phyloP scores from a whole-genome alignment of 1,284 basidiomycete genomes.

The Ustilago loliicola region DNA sequence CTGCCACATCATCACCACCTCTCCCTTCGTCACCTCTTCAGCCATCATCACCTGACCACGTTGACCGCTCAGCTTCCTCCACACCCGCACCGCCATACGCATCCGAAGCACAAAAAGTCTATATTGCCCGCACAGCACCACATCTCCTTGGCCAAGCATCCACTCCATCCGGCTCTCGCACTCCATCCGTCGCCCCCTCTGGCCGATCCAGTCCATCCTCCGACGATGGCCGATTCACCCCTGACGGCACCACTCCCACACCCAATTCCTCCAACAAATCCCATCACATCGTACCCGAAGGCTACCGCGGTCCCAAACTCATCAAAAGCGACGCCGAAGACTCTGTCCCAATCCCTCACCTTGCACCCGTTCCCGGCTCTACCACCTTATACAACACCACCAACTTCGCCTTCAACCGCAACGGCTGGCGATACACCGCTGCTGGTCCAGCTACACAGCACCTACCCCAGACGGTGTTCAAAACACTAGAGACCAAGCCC shows the following conservation, averaged over 20 bases:
- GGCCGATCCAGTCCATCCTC: conserved; percentile 41
- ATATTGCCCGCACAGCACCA: conserved; percentile 58
- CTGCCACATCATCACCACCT: conserved; percentile 17
- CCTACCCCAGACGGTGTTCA: conserved; percentile 61
- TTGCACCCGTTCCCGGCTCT: conserved; percentile 35
- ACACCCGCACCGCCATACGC: conserved; percentile 26
- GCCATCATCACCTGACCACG: conserved; percentile 2
- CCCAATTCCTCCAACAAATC: conserved; percentile 28
- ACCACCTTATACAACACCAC: conserved; percentile 42
- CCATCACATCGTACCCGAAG: conserved; percentile 50
- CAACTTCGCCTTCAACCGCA: conserved; percentile 64
- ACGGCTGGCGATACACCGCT: conserved; percentile 65
- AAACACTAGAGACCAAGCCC: conserved; percentile 59
- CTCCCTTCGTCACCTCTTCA: conserved; percentile 17
- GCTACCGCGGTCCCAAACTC: conserved; percentile 61
- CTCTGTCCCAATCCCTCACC: conserved; percentile 52
- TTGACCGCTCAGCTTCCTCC: conserved; percentile 30
- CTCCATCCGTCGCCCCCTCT: conserved; percentile 36
- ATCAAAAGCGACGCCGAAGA: conserved; percentile 58
- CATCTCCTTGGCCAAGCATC: conserved; percentile 48
- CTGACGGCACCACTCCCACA: conserved; percentile 23
- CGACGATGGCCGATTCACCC: conserved; percentile 39
- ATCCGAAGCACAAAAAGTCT: conserved; percentile 40
- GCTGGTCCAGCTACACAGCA: conserved; percentile 61
- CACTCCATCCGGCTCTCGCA: conserved; percentile 26